Conservation (phyloP, 2,329 filamentous ascomycete genomes). For the Monosporascus sp. region DNA sequence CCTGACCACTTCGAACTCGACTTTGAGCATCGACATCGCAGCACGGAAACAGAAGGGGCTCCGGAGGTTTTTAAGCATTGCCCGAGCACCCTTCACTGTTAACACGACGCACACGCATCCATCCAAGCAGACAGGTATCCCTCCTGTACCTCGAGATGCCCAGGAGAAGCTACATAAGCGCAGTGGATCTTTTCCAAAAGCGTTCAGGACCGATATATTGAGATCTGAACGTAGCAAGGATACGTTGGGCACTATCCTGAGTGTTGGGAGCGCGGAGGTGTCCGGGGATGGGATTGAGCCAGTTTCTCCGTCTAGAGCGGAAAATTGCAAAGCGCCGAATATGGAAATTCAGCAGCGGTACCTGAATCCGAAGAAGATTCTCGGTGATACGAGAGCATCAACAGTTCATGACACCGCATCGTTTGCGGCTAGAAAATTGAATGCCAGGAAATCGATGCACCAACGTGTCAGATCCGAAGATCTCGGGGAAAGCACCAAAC, state of each 20-base stretch:
- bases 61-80: slow-evolving; percentile 33
- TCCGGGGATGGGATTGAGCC: slow-evolving; percentile 17
- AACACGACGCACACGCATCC: slow-evolving; percentile 31
- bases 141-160: slow-evolving; percentile 30
- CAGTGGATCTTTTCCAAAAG: slow-evolving; percentile 26
- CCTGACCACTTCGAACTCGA: slow-evolving; percentile 24
- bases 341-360: neutral
- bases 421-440: neutral
- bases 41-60: slow-evolving; percentile 32
- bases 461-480: neutral
- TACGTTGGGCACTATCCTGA: slow-evolving; percentile 44
- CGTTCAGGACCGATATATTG: slow-evolving; percentile 31
- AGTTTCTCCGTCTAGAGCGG: neutral
- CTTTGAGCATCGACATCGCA: slow-evolving; percentile 29
- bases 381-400: neutral
- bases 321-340: neutral
- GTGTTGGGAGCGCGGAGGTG: slow-evolving; percentile 40
- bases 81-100: slow-evolving; percentile 25
- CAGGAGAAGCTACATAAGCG: slow-evolving; percentile 32
- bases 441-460: neutral
- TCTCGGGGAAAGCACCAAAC: neutral
- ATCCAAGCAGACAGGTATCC: slow-evolving; percentile 24
- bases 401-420: neutral
- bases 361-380: too few species aligned
- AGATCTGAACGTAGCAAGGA: slow-evolving; percentile 39